Percentiles rank a stretch among this genome's conserved stretches.
These are phyloP conservation scores for Trichoderma pleuroti DNA, from an alignment of 2,329 filamentous ascomycete genomes.

Conservation along the genomic window DNA sequence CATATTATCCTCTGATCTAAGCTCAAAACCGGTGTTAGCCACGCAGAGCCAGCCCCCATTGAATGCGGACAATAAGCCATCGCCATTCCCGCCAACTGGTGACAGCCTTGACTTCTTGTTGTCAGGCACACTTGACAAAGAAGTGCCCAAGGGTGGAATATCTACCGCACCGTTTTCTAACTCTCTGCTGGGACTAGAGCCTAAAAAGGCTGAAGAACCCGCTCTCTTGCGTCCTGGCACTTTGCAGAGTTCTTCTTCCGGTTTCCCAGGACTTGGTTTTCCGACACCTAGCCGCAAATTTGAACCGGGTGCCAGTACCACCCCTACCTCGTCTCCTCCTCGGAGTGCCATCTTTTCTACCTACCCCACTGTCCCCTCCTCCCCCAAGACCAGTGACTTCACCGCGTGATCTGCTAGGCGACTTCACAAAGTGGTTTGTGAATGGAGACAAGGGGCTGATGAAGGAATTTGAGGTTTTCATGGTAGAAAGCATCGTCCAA, in stretches of 20 bases:
- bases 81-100: background rate
- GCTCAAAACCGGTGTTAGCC: background rate
- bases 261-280: background rate
- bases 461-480: constrained; percentile 46
- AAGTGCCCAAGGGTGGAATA: background rate
- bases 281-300: background rate
- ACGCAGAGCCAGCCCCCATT: background rate
- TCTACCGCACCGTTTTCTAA: background rate
- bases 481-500: constrained; percentile 44
- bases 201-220: background rate
- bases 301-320: constrained; percentile 3
- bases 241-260: background rate
- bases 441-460: constrained; percentile 52
- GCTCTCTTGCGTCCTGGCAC: background rate
- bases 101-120: background rate
- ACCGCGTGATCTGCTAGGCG: constrained; percentile 42
- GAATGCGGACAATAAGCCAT: background rate
- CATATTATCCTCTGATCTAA: background rate
- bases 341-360: background rate
- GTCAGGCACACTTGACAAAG: background rate
- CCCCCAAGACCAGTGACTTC: constrained; percentile 22
- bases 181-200: background rate
- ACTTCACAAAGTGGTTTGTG: constrained; percentile 54
- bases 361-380: constrained; percentile 13
- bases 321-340: constrained; percentile 15